phyloP scores from a whole-genome alignment of 2,329 filamentous ascomycete genomes.

The Arachnopeziza araneosa region DNA sequence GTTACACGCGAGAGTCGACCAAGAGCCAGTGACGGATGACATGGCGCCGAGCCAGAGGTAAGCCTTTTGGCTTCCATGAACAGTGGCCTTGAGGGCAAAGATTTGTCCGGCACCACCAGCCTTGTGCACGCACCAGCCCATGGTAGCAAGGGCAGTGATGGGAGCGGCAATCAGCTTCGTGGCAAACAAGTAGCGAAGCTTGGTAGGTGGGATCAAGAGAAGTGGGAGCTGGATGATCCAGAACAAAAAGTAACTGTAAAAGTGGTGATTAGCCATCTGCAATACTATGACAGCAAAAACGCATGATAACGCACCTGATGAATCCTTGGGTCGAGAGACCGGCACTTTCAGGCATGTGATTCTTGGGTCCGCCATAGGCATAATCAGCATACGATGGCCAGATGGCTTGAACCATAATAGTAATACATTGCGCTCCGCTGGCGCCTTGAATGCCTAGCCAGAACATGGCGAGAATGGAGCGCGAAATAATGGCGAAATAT shows the following conservation, averaged over 20 bases:
- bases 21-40: conserved; percentile 28
- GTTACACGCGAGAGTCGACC: conserved; percentile 31
- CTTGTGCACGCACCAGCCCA: conserved; percentile 57
- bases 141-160: conserved; percentile 53
- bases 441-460: conserved; percentile 63
- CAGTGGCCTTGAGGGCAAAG: conserved; percentile 20
- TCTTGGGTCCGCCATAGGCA: conserved; percentile 29
- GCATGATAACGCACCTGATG: conserved; percentile 41
- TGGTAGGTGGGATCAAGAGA: conserved; percentile 44
- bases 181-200: conserved; percentile 48
- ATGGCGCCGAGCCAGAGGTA: conserved; percentile 28
- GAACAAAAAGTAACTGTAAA: conserved; percentile 43
- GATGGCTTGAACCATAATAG: conserved; percentile 39
- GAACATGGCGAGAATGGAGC: conserved; percentile 42
- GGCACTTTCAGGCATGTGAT: conserved; percentile 41
- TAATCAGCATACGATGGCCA: conserved; percentile 52
- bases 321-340: conserved; percentile 53
- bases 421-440: conserved; percentile 50
- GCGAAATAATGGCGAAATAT: conserved; percentile 36
- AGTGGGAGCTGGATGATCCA: conserved; percentile 34
- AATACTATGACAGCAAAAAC: conserved; percentile 40
- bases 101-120: conserved; percentile 39
- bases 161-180: conserved; percentile 47
- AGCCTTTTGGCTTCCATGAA: conserved; percentile 24
- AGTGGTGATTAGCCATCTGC: conserved; percentile 8